Percentiles rank a stretch among this genome's conserved stretches.
phyloP scores from a whole-genome alignment of 164 flowering plant species.

The Dillenia suffruticosa region DNA sequence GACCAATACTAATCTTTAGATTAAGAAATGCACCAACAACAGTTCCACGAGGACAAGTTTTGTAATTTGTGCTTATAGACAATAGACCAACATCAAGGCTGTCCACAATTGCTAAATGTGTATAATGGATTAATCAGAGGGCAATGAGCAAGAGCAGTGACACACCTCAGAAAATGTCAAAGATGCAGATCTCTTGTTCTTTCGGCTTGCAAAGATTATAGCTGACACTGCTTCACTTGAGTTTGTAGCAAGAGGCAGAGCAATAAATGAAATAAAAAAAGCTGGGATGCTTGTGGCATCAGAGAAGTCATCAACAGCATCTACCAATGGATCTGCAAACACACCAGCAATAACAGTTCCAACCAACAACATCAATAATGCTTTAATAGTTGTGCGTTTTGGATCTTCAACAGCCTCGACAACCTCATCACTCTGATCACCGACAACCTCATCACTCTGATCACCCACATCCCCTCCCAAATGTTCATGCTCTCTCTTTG shows the following conservation, averaged over 20 bases:
- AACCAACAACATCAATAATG: slow-evolving; percentile 48
- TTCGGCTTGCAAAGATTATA: slow-evolving; percentile 67
- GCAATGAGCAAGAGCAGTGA: background rate
- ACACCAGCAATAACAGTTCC: slow-evolving; percentile 74
- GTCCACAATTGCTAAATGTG: too few species aligned
- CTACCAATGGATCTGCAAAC: slow-evolving; percentile 89
- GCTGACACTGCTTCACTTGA: slow-evolving; percentile 91
- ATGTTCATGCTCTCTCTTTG: slow-evolving; percentile 41
- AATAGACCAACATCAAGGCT: too few species aligned
- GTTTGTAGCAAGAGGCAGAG: slow-evolving; percentile 84
- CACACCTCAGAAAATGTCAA: slow-evolving; percentile 88
- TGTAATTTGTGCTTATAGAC: too few species aligned
- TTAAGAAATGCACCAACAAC: too few species aligned
- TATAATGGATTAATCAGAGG: too few species aligned
- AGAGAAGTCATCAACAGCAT: slow-evolving; percentile 78
- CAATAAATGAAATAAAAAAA: slow-evolving; percentile 88
- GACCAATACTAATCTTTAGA: too few species aligned
- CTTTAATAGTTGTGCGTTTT: slow-evolving; percentile 41
- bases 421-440: slow-evolving; percentile 49
- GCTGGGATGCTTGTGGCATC: slow-evolving; percentile 76
- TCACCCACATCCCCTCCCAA: slow-evolving; percentile 45
- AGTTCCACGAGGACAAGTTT: too few species aligned
- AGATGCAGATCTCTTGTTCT: slow-evolving; percentile 66
- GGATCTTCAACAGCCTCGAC: slow-evolving; percentile 39
- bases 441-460: slow-evolving; percentile 50